Evolutionary conservation across 805 yeast genomes (phyloP).

Genomic region (Teunomyces pallodes): DNA sequence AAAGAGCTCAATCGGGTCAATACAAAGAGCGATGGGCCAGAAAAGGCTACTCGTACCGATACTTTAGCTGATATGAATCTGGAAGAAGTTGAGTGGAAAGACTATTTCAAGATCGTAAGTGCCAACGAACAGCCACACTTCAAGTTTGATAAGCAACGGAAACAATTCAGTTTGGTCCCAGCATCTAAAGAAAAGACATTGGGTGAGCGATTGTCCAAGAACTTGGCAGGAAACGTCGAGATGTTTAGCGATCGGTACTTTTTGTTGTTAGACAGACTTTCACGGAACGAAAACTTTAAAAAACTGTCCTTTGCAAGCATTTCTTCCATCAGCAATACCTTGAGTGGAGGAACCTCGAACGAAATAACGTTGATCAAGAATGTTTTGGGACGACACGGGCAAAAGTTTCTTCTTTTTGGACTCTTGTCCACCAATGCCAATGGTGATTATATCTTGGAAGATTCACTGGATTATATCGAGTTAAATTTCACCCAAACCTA

Average conservation of each 20-base stretch:
- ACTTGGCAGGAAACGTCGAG: conserved; percentile 26
- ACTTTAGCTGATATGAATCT: conserved; percentile 20
- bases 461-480: conserved; percentile 70
- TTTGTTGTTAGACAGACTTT: conserved; percentile 64
- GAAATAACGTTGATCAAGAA: conserved; percentile 74
- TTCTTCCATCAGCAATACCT: conserved; percentile 35
- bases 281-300: conserved; percentile 76
- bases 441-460: conserved; percentile 78
- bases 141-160: conserved; percentile 57
- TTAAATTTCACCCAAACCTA: conserved; percentile 61
- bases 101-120: conserved; percentile 64
- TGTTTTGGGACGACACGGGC: conserved; percentile 79
- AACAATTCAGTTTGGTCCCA: conserved; percentile 51
- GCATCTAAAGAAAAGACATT: conserved; percentile 4
- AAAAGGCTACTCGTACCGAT: conserved; percentile 16
- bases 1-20: conserved; percentile 44
- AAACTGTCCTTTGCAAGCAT: conserved; percentile 42
- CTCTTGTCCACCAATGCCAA: conserved; percentile 58
- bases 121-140: conserved; percentile 64
- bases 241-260: conserved; percentile 56
- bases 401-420: conserved; percentile 75
- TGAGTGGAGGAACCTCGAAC: conserved; percentile 11
- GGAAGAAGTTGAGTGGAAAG: conserved; percentile 59
- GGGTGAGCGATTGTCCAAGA: conserved; percentile 10
- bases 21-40: conserved; percentile 10